Evolutionary conservation across 129 eudicot species (phyloP).

Genomic region (Pseudognaphalium luteoalbum): DNA sequence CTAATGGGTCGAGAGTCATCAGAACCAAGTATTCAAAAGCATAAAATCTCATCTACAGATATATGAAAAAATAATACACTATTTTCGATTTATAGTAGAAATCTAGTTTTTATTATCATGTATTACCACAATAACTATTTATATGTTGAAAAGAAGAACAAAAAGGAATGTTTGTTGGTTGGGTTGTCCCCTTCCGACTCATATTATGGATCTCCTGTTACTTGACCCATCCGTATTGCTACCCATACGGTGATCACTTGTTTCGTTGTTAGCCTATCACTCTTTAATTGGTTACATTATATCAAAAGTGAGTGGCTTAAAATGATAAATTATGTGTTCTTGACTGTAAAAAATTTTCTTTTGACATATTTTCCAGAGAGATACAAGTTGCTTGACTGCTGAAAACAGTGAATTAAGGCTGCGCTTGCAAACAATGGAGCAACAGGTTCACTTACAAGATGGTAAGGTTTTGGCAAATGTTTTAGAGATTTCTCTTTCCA

Average conservation of each 20-base stretch:
- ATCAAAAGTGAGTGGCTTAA: slow-evolving; percentile 14
- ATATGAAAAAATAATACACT: background rate
- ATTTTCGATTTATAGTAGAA: background rate
- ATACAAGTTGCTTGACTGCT: slow-evolving; percentile 65
- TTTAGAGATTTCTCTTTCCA: background rate
- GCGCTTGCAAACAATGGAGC: slow-evolving; percentile 86
- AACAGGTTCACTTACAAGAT: slow-evolving; percentile 88
- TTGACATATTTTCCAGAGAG: slow-evolving; percentile 42
- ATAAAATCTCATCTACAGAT: background rate
- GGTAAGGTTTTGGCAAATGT: slow-evolving; percentile 43
- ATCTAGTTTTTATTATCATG: background rate
- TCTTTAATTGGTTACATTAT: background rate
- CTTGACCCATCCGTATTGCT: background rate
- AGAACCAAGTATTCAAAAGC: background rate
- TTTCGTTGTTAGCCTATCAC: background rate
- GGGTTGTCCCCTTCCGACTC: background rate
- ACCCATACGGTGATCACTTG: background rate
- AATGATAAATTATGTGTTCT: background rate
- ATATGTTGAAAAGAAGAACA: background rate
- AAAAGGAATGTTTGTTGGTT: slow-evolving; percentile 3
- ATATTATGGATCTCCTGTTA: background rate
- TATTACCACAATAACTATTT: background rate
- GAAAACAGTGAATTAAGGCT: slow-evolving; percentile 87
- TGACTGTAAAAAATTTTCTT: slow-evolving; percentile 7
- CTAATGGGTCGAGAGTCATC: background rate